Conservation (phyloP, 495 filamentous ascomycete species). For the Neurospora sublineolata region DNA sequence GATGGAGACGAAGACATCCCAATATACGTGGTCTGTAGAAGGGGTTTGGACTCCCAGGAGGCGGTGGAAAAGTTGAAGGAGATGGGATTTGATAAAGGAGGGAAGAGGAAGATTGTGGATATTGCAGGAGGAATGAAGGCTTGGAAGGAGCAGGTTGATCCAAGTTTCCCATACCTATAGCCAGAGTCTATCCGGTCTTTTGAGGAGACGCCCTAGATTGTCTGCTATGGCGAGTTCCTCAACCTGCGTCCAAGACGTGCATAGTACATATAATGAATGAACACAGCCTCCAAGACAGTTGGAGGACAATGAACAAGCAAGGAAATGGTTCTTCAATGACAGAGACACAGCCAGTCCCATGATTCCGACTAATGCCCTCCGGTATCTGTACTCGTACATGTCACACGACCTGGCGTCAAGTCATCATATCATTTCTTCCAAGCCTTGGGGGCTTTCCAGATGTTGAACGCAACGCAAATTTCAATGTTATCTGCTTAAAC, state of each 20-base stretch:
- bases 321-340: background rate
- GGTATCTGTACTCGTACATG: background rate
- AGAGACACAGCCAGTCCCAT: background rate
- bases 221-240: background rate
- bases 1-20: conserved; percentile 18
- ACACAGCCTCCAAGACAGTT: background rate
- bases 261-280: background rate
- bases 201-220: background rate
- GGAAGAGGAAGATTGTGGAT: conserved; percentile 56
- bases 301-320: background rate
- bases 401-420: background rate
- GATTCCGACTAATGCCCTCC: background rate
- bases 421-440: background rate
- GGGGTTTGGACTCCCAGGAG: conserved; percentile 83
- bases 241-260: background rate
- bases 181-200: conserved; percentile 27
- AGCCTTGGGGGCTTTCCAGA: background rate
- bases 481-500: conserved; percentile 13
- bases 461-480: background rate
- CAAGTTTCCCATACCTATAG: conserved; percentile 50
- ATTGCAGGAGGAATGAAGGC: conserved; percentile 69
- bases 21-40: conserved; percentile 72
- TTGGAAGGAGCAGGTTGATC: conserved; percentile 74
- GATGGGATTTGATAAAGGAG: conserved; percentile 44
- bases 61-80: conserved; percentile 61